phyloP scores from a whole-genome alignment of 352 stramenopile species.

The Phytopythium vexans region DNA sequence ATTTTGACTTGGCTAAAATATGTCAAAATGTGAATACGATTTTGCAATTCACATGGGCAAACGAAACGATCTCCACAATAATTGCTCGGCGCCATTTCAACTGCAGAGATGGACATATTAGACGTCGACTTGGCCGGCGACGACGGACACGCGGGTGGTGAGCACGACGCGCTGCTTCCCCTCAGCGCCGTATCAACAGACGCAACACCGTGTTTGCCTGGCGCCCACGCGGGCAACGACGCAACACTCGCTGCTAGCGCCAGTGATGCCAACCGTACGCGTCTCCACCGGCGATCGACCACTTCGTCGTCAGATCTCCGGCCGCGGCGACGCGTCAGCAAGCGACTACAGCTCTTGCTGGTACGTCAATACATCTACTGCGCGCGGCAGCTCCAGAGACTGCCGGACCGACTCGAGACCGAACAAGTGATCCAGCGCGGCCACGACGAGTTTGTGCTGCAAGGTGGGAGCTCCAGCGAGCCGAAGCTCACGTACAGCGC shows the following conservation, averaged over 20 bases:
- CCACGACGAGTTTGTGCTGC: slow-evolving; percentile 71
- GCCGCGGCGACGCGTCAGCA: slow-evolving; percentile 47
- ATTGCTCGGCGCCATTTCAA: too few relatives aligned
- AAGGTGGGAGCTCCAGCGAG: slow-evolving; percentile 55
- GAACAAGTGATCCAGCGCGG: slow-evolving; percentile 62
- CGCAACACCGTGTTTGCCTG: slow-evolving; percentile 5
- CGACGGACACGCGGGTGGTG: slow-evolving; percentile 10
- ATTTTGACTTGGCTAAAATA: too few relatives aligned
- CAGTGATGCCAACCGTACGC: too few relatives aligned
- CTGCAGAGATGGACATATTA: slow-evolving; percentile 21
- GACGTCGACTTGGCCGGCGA: slow-evolving; percentile 18
- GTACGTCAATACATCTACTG: slow-evolving; percentile 60
- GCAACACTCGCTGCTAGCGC: slow-evolving; percentile 12
- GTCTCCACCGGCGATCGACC: slow-evolving; percentile 6
- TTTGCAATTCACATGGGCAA: too few relatives aligned
- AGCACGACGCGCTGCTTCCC: slow-evolving; percentile 15
- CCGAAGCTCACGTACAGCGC: slow-evolving; percentile 48
- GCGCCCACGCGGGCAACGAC: slow-evolving; percentile 20
- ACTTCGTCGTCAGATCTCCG: too few relatives aligned
- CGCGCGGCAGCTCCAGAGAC: slow-evolving; percentile 39
- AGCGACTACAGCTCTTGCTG: slow-evolving; percentile 53
- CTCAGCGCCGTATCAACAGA: too few relatives aligned
- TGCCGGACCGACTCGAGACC: slow-evolving; percentile 46
- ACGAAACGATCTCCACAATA: too few relatives aligned
- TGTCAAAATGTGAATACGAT: too few relatives aligned